Evolutionary conservation across 768 basidiomycete genomes (phyloP), one percentile per base, ranked within the genome.

Genomic region (Sutorius australiensis): DNA sequence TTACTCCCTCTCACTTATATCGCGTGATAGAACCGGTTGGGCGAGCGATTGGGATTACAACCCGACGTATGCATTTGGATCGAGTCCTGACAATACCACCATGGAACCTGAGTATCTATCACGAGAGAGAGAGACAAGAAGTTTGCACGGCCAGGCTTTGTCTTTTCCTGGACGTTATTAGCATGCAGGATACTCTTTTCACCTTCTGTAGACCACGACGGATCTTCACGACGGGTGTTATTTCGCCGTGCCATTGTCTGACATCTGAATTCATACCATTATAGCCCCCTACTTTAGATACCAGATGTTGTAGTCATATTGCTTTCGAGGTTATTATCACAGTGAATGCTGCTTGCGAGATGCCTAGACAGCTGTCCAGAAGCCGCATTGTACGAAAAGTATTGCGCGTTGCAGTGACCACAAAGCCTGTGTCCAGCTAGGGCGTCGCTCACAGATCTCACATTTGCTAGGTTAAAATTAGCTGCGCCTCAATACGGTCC

Each of bases 41-140:
- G 56, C 54, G n/a, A 50, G 49, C 19, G 62, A 65, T 34, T 65
- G 65, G 65, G 40, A 57, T n/a, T 46, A 48, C 10, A 52, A 58
- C 34, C 32, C 53, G 19, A 1, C 8, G n/a, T 51, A 45, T 44
- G 48, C 53, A 46, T 57, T 56, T 48, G 51, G 50, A 37, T 50
- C 45, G 31, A 45, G 45, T 36, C 45, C 55, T 48, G 46, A 51
- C 17, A 31, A 34, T 17, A 9, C 45, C 14, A 8, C 34, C 39
- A 19, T 48, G 44, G 55, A 49, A 49, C 38, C 48, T 19, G 42
- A 42, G 24, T 54, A 33, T 33, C 8, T 42, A 33, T 38, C 46
- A 17, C 60, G 53, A 45, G 46, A 48, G 8, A 42, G 36, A 32
- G 50, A 48, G 28, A 42, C 38, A 16, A 53, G 24, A 41, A 43